Base-by-base conservation (phyloP, 257 asterid genomes). In the Craterostigma plantagineum region DNA sequence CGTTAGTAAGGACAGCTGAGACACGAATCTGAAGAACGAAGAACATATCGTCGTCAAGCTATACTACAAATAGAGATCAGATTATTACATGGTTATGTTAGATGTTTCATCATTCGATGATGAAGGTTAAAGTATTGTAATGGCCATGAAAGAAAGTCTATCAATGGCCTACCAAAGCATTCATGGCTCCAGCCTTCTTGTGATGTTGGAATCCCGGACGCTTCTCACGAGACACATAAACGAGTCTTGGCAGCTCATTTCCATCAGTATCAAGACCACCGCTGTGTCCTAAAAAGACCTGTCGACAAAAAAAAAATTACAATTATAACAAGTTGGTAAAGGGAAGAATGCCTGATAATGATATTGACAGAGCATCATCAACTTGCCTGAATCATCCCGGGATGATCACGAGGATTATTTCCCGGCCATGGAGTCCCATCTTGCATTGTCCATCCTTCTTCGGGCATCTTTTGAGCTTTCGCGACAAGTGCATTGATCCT, bases 181-280 rank as follows among this genome's bases (percentile, higher is more conserved):
- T 79, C 92, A 79, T 75, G 39, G 92, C 75, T 60, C 92, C 86
- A 17, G 86, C 92, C 70, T 79, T 79, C 65, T 77, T 77, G 81
- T 77, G 92, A 70, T 77, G 92, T 56, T 77, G 81, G 59, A 77
- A 77, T 61, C 92, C 85, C 15, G 84, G 92, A 33, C 92, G 76
- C 61, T 77, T 77, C 66, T 77, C 92, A 56, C 85, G 84, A 53
- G 92, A 74, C 53, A 77, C 92, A 70, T 77, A 77, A 51, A 78
- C 86, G 72, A 78, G 50, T 16, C 86, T 70, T 49, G 92, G 92
- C 34, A 79, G 79, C 63, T 75, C 87, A 50, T 75, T 75, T 53
- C 92, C 92, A 67, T 75, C 87, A 0, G 79, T 72, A 59, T 79
- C 92, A 52, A 72, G 72, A 42, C 64, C 77, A 50, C 79, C 76